Conservation (phyloP, 371 early-diverging fungal genomes). For the Mucor piriformis region DNA sequence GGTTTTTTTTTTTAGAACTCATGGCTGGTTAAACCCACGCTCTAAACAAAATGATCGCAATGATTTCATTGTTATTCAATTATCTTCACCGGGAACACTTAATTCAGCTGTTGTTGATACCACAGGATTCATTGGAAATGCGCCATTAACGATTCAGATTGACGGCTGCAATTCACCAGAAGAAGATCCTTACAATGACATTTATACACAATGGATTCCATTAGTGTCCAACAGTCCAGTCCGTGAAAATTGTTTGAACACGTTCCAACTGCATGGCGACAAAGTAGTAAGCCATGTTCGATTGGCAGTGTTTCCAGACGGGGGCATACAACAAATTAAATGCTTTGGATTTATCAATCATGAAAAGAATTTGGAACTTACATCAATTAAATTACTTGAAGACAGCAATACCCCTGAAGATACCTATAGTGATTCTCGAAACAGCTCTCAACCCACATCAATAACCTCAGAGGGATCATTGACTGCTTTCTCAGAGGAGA, state of each 20-base stretch:
- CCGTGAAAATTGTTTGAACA: neutral
- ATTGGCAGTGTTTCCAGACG: slow-evolving; percentile 35
- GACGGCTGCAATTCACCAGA: slow-evolving; percentile 33
- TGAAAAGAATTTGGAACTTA: too few species aligned
- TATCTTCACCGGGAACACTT: slow-evolving; percentile 69
- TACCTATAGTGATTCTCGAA: too few species aligned
- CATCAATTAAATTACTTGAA: too few species aligned
- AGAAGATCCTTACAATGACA: slow-evolving; percentile 22
- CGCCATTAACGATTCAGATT: slow-evolving; percentile 22
- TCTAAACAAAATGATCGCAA: slow-evolving; percentile 56
- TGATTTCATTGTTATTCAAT: slow-evolving; percentile 70
- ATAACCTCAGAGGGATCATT: too few species aligned
- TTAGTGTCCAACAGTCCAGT: slow-evolving; percentile 3
- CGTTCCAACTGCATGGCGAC: neutral
- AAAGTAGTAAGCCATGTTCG: slow-evolving; percentile 23
- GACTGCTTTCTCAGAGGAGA: too few species aligned
- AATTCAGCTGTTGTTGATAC: slow-evolving; percentile 74
- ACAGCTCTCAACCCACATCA: too few species aligned
- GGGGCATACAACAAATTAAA: slow-evolving; percentile 38
- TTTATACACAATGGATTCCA: slow-evolving; percentile 20
- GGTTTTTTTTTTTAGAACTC: slow-evolving; percentile 32
- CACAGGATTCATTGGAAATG: slow-evolving; percentile 54
- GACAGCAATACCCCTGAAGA: too few species aligned
- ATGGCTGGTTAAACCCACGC: slow-evolving; percentile 78
- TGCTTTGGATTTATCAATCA: neutral